Evolutionary conservation across 148 eudicot species (phyloP).

Genomic region (Arctostaphylos glauca): DNA sequence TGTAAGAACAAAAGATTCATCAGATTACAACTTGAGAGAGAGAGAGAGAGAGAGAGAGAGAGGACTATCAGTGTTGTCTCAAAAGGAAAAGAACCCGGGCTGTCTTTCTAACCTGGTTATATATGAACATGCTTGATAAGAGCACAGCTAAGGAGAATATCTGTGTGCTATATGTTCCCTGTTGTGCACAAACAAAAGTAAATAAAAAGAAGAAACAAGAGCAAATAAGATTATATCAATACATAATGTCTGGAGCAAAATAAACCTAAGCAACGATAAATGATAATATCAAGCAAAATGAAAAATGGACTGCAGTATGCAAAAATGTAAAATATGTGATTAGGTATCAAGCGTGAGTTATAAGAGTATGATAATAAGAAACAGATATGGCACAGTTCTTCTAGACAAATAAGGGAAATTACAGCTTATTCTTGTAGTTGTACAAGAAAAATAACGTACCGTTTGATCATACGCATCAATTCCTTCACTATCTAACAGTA

Average conservation of each 20-base stretch:
- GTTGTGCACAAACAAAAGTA: conserved; percentile 19
- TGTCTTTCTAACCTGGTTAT: conserved; percentile 71
- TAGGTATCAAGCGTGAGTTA: not conserved
- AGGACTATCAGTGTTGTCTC: not conserved
- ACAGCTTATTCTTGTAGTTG: not conserved
- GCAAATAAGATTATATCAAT: conserved; percentile 5
- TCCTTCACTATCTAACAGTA: conserved; percentile 93
- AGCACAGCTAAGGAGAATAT: conserved; percentile 95
- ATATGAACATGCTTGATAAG: conserved; percentile 95
- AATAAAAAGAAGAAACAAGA: not conserved
- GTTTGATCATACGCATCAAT: conserved; percentile 99
- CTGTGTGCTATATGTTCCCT: conserved; percentile 98
- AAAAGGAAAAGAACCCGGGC: not conserved
- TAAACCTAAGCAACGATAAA: not conserved
- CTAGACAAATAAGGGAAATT: not conserved
- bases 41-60: not conserved
- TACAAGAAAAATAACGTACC: conserved; percentile 38
- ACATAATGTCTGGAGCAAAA: not conserved
- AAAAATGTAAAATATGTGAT: not conserved
- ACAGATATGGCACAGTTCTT: too few species aligned
- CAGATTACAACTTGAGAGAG: conserved; percentile 1
- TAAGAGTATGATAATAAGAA: not conserved
- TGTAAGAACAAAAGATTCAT: not conserved
- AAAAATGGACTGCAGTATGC: not conserved
- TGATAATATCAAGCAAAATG: not conserved